Evolutionary conservation across 345 rosid genomes (phyloP), one percentile per base, ranked within the genome.

Genomic region (Anacardium occidentale): DNA sequence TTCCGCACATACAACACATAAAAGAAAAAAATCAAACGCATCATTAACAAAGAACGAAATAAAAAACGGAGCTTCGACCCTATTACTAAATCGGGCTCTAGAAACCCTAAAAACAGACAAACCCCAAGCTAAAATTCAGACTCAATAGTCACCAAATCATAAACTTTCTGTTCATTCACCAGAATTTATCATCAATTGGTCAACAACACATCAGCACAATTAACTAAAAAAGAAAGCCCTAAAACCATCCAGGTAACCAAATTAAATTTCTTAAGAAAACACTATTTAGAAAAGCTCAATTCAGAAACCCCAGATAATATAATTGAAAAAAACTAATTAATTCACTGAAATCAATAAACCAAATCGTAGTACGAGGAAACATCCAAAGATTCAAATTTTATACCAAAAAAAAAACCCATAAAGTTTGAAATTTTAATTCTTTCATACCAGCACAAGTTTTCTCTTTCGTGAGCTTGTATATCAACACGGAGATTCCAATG

Each of bases 401-500:
- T 5, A 22, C 25, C 21, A 63, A 21, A n/a, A n/a, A 62, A 22
- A 57, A 13, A 13, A 47, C 29, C 7, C 10, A 17, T 11, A 21
- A 34, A 55, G 26, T 26, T 40, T n/a, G 45, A 26, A 47, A 56
- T 3, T 58, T 70, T 47, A 50, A 45, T 18, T 34, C 7, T 22
- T 55, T 18, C 9, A 2, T 70, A 70, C 72, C 99, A 13, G 99
- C 99, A 76, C 99, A 96, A 58, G 98, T 93, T 80, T 81, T 96
- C 83, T 96, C 99, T 83, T 91, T 93, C 83, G 79, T 93, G 76
- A 96, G 92, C 82, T 95, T 95, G 81, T 95, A 95, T 29, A 93
- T 95, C 45, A 95, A 96, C 64, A 95, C 96, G 63, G 85, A 81
- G 83, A 96, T 96, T 73, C 99, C 99, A 17, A 96, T 81, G 40